Conservation (phyloP, 2,329 filamentous ascomycete species). For the Nigrospora osmanthi region DNA sequence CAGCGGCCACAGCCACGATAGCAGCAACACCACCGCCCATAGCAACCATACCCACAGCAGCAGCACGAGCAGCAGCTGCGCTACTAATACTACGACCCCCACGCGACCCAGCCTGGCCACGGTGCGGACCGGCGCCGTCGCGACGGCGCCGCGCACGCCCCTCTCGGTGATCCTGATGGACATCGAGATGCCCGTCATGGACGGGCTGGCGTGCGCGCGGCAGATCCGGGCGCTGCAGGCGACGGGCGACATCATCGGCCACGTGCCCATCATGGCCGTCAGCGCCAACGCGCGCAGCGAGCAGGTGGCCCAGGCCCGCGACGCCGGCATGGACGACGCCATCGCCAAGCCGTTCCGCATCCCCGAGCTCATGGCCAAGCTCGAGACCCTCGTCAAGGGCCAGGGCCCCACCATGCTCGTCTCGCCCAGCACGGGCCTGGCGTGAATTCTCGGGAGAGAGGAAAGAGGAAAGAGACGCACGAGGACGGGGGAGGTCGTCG, state of each 20-base stretch:
- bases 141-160: slow-evolving; percentile 32
- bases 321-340: slow-evolving; percentile 40
- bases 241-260: slow-evolving; percentile 52
- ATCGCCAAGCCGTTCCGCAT: slow-evolving; percentile 6
- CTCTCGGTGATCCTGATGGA: slow-evolving; percentile 71
- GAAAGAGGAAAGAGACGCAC: too few relatives aligned
- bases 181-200: slow-evolving; percentile 78
- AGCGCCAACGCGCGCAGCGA: slow-evolving; percentile 72
- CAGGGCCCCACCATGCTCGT: not conserved
- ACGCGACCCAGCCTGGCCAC: too few relatives aligned
- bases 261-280: slow-evolving; percentile 71
- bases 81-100: too few relatives aligned
- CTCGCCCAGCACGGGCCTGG: not conserved
- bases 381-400: slow-evolving; percentile 2
- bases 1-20: too few relatives aligned
- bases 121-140: too few relatives aligned
- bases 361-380: slow-evolving; percentile 5
- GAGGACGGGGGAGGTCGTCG: too few relatives aligned
- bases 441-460: not conserved
- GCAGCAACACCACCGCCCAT: too few relatives aligned
- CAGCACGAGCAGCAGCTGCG: too few relatives aligned
- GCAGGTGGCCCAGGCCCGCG: slow-evolving; percentile 63
- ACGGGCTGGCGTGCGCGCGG: slow-evolving; percentile 65
- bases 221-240: slow-evolving; percentile 61
- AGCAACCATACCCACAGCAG: too few relatives aligned